A percentile compares a stretch with the other conserved stretches of the same genome.
Evolutionary conservation across 148 eudicot genomes (phyloP).

Genomic region (Vaccinium darrowii): DNA sequence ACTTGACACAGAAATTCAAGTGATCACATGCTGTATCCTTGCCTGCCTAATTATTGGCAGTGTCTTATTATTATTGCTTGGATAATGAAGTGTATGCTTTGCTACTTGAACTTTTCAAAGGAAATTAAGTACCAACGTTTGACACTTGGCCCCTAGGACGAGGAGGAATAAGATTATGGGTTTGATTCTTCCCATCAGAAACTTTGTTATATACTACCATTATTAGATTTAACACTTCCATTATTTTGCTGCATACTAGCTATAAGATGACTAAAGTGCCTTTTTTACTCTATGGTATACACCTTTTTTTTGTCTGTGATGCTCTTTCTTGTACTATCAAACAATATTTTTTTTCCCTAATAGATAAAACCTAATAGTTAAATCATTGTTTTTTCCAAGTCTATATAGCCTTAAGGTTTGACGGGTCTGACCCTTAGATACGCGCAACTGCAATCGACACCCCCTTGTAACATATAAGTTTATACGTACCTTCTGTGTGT

Average conservation of each 20-base stretch:
- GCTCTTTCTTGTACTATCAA: neutral
- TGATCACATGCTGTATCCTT: neutral
- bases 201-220: neutral
- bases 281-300: neutral
- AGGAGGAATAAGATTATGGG: neutral
- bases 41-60: neutral
- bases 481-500: neutral
- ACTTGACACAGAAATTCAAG: neutral
- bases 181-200: neutral
- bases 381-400: neutral
- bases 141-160: neutral
- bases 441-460: neutral
- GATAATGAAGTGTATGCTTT: neutral
- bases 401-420: neutral
- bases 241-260: neutral
- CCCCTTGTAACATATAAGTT: neutral
- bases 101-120: neutral
- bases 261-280: neutral
- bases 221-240: neutral
- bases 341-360: neutral
- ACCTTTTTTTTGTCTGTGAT: neutral
- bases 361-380: neutral
- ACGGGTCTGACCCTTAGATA: slow-evolving; percentile 1
- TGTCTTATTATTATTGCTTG: neutral
- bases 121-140: neutral